Evolutionary conservation across 2,329 filamentous ascomycete genomes (phyloP).

Genomic region (Beauveria varroae): DNA sequence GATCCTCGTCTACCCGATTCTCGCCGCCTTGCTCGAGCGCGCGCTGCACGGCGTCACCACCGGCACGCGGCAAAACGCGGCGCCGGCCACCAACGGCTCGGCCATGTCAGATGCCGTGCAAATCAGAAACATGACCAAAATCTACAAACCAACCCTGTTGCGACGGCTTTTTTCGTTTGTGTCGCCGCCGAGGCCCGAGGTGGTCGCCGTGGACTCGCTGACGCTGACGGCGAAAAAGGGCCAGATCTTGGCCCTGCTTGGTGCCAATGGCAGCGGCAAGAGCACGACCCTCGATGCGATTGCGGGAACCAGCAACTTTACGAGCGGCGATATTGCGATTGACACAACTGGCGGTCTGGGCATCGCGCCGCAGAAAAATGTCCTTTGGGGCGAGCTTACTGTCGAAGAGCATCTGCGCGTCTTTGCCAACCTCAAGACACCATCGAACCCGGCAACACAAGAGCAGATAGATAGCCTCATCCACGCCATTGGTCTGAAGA

Average conservation of each 20-base stretch:
- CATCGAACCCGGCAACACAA: conserved; percentile 36
- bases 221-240: conserved; percentile 61
- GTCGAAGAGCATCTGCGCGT: conserved; percentile 64
- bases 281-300: conserved; percentile 45
- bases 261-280: conserved; percentile 65
- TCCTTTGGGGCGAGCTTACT: conserved; percentile 66
- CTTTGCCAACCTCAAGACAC: conserved; percentile 61
- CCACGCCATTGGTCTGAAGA: conserved; percentile 54
- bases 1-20: conserved; percentile 57
- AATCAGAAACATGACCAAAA: conserved; percentile 64
- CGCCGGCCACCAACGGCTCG: conserved; percentile 28
- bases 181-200: conserved; percentile 48
- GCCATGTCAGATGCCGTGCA: conserved; percentile 47
- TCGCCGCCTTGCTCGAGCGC: conserved; percentile 65
- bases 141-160: conserved; percentile 59
- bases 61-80: conserved; percentile 38
- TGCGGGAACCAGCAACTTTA: conserved; percentile 28
- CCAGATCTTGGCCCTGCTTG: conserved; percentile 68
- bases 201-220: conserved; percentile 66
- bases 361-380: conserved; percentile 68
- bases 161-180: conserved; percentile 42
- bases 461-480: conserved; percentile 40
- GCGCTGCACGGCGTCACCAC: conserved; percentile 43
- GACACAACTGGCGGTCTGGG: conserved; percentile 66
- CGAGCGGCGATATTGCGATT: conserved; percentile 52